phyloP scores from a whole-genome alignment of 2,329 filamentous ascomycete species.

The Epichloe typhina region DNA sequence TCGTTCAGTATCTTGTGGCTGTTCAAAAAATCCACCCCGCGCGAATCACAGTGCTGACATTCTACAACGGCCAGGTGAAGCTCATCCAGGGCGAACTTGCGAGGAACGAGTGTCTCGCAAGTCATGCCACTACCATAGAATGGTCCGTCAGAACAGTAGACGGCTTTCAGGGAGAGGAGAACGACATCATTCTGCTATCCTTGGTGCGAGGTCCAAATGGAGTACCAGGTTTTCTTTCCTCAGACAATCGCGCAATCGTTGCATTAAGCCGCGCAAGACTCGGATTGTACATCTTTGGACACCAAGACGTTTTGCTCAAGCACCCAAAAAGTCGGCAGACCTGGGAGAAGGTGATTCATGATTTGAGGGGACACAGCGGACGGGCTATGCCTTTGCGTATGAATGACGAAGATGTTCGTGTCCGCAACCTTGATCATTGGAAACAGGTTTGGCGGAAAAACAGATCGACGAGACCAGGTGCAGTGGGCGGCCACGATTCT shows the following conservation, averaged over 20 bases:
- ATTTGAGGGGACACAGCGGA: slow-evolving; percentile 26
- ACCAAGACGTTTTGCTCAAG: slow-evolving; percentile 41
- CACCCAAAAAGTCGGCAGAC: slow-evolving; percentile 23
- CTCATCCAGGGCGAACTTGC: slow-evolving; percentile 39
- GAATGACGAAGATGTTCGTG: slow-evolving; percentile 38
- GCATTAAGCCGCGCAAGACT: slow-evolving; percentile 56
- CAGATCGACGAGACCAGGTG: not conserved
- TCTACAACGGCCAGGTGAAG: slow-evolving; percentile 75
- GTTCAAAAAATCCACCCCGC: slow-evolving; percentile 36
- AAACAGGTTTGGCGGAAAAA: slow-evolving; percentile 11
- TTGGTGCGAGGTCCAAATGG: slow-evolving; percentile 56
- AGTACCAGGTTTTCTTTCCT: slow-evolving; percentile 59
- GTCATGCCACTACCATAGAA: slow-evolving; percentile 15
- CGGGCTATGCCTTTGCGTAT: slow-evolving; percentile 20
- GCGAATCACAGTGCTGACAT: slow-evolving; percentile 70
- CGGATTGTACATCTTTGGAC: slow-evolving; percentile 78
- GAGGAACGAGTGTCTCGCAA: slow-evolving; percentile 12
- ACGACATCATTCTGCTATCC: slow-evolving; percentile 69
- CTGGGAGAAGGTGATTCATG: slow-evolving; percentile 28
- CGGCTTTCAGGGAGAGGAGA: slow-evolving; percentile 84
- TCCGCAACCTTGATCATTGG: slow-evolving; percentile 43
- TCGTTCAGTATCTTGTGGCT: slow-evolving; percentile 57
- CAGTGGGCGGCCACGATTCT: not conserved
- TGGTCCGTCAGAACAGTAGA: slow-evolving; percentile 68
- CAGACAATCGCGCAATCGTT: slow-evolving; percentile 45